Conservation (phyloP, 768 basidiomycete genomes). For the Tricholoma terreum region DNA sequence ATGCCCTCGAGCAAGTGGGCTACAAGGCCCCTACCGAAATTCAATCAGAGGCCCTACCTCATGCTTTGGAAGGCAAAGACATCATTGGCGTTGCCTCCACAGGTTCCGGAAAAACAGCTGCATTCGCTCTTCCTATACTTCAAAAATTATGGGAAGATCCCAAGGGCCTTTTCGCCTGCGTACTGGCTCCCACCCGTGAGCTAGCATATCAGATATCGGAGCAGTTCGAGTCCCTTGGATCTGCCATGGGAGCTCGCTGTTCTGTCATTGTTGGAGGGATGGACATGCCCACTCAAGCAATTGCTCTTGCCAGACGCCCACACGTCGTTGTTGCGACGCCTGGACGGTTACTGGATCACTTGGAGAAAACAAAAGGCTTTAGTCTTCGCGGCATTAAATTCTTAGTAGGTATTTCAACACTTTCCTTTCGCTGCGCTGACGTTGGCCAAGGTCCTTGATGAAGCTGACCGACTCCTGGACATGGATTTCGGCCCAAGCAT, state of each 20-base stretch:
- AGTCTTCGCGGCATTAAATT: conserved; percentile 83
- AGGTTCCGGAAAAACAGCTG: conserved; percentile 96
- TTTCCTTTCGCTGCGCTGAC: background rate
- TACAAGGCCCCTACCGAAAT: conserved; percentile 91
- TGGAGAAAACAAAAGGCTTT: conserved; percentile 98
- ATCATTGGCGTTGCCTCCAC: conserved; percentile 99
- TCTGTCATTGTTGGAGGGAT: conserved; percentile 94
- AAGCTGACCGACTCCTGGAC: conserved; percentile 93
- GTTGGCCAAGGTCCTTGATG: conserved; percentile 80
- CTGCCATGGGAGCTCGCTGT: conserved; percentile 89
- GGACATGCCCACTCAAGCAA: conserved; percentile 86
- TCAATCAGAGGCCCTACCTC: conserved; percentile 79
- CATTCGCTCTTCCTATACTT: conserved; percentile 93
- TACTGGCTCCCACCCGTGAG: conserved; percentile 97
- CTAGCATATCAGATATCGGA: conserved; percentile 98
- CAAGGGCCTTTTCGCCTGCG: conserved; percentile 87
- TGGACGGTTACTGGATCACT: conserved; percentile 87
- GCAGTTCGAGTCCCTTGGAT: conserved; percentile 89
- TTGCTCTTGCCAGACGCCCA: conserved; percentile 89
- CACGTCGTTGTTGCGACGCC: conserved; percentile 96
- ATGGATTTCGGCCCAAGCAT: conserved; percentile 96
- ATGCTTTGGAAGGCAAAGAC: conserved; percentile 87
- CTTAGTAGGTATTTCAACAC: conserved; percentile 51
- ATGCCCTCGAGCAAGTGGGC: conserved; percentile 76
- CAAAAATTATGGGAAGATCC: conserved; percentile 97